These are phyloP conservation scores for Millerozyma miso DNA, from an alignment of 805 yeast species.

Conservation along the genomic window DNA sequence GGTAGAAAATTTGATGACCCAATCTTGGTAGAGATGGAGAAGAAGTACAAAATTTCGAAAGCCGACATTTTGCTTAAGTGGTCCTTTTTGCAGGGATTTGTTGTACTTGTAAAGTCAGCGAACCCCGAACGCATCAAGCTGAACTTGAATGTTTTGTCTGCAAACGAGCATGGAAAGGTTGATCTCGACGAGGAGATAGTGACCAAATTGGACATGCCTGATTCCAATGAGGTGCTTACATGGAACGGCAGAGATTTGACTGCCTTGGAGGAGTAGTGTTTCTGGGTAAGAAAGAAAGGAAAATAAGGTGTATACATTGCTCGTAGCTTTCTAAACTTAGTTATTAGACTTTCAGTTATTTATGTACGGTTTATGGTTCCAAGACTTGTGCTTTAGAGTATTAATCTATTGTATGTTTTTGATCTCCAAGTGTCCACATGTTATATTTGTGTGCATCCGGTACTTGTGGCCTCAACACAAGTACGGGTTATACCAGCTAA, in stretches of 20 bases:
- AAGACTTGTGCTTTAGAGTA: no score
- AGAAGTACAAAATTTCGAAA: constrained; percentile 44
- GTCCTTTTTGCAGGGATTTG: constrained; percentile 67
- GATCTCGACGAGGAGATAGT: constrained; percentile 37
- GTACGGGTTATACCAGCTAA: no score
- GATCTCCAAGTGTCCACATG: no score
- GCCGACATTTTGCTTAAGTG: constrained; percentile 70
- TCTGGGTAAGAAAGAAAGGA: background rate
- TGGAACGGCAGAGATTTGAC: constrained; percentile 36
- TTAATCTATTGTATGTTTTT: no score
- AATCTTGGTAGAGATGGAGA: constrained; percentile 45
- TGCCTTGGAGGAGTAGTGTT: background rate
- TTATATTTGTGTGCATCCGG: no score
- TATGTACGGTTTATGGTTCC: no score
- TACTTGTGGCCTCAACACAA: no score
- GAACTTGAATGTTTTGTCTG: constrained; percentile 51
- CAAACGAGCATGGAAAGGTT: constrained; percentile 28
- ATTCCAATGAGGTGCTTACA: constrained; percentile 28
- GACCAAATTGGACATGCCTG: constrained; percentile 30
- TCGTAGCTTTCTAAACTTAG: no score
- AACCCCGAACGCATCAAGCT: constrained; percentile 46
- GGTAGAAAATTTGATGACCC: constrained; percentile 58
- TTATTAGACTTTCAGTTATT: no score
- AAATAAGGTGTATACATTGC: no score
- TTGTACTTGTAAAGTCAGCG: constrained; percentile 67